Percentiles rank a stretch among this genome's conserved stretches.
Evolutionary conservation across 2,329 filamentous ascomycete genomes (phyloP).

Genomic region (Exserohilum turcica): DNA sequence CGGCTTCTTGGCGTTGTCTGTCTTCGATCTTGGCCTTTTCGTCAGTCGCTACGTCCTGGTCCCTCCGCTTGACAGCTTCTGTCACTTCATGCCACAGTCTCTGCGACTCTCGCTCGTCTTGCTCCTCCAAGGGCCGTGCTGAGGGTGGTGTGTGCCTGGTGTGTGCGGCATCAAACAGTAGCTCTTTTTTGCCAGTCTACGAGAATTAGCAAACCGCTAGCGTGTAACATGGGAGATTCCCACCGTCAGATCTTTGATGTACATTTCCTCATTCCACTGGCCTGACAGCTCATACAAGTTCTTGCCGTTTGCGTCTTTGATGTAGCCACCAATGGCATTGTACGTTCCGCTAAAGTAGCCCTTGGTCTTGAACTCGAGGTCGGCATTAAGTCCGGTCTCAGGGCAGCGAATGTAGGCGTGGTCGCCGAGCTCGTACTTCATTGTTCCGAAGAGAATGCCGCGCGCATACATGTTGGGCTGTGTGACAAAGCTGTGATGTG

Average conservation of each 20-base stretch:
- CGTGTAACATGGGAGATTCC: constrained; percentile 31
- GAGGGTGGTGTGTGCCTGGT: constrained; percentile 76
- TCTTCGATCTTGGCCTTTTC: constrained; percentile 98
- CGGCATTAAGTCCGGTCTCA: constrained; percentile 81
- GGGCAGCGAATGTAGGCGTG: constrained; percentile 92
- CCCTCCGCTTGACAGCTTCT: constrained; percentile 78
- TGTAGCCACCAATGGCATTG: constrained; percentile 89
- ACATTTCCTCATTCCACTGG: constrained; percentile 94
- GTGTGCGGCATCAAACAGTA: constrained; percentile 84
- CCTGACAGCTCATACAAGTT: constrained; percentile 86
- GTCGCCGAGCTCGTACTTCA: constrained; percentile 98
- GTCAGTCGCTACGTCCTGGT: constrained; percentile 88
- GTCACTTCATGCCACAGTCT: constrained; percentile 82
- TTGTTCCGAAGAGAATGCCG: constrained; percentile 96
- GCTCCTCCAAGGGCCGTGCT: constrained; percentile 79
- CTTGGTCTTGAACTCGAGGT: constrained; percentile 98
- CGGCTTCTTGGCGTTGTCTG: constrained; percentile 85
- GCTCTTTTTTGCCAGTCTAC: constrained; percentile 84
- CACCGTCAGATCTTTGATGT: constrained; percentile 80
- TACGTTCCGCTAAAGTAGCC: constrained; percentile 96
- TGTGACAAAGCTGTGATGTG: constrained; percentile 73
- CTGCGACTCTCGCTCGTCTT: constrained; percentile 89
- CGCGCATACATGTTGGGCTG: constrained; percentile 99
- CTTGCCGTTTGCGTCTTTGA: constrained; percentile 87
- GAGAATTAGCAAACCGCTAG: background rate